Evolutionary conservation across 768 basidiomycete species (phyloP).

Genomic region (Termitomyces sp.): DNA sequence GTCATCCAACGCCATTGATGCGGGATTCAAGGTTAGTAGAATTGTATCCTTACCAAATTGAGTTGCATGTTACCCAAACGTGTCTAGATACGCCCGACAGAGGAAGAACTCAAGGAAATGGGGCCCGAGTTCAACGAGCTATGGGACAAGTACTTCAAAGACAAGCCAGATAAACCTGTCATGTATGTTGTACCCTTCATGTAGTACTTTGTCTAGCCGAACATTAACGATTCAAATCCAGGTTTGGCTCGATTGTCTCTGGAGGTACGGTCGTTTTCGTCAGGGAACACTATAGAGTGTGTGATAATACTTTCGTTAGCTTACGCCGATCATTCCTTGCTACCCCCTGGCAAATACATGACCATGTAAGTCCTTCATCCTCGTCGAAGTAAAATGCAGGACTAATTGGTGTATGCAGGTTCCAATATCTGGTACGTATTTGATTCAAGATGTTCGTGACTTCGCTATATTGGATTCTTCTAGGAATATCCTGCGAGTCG

Average conservation of each 20-base stretch:
- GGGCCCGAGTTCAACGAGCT: conserved; percentile 70
- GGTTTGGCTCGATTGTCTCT: conserved; percentile 64
- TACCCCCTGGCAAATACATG: conserved; percentile 67
- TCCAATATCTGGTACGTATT: conserved; percentile 53
- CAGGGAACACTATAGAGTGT: not conserved
- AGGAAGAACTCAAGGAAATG: conserved; percentile 69
- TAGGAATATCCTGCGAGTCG: conserved; percentile 69
- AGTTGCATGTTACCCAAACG: not conserved
- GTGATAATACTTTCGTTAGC: conserved; percentile 24
- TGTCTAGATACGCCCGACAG: conserved; percentile 57
- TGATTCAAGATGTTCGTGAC: not conserved
- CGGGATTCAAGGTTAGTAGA: conserved; percentile 56
- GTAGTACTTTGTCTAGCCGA: not conserved
- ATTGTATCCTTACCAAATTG: not conserved
- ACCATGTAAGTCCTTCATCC: conserved; percentile 41
- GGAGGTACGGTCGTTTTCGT: conserved; percentile 28
- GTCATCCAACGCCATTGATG: conserved; percentile 68
- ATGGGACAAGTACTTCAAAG: conserved; percentile 69
- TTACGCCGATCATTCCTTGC: conserved; percentile 64
- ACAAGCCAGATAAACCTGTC: conserved; percentile 76
- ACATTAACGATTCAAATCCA: not conserved
- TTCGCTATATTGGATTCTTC: not conserved
- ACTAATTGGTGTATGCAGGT: conserved; percentile 23
- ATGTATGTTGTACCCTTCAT: conserved; percentile 34
- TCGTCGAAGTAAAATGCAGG: not conserved